Conservation (phyloP, 805 yeast genomes). For the Dipodascopsis uninucleata region DNA sequence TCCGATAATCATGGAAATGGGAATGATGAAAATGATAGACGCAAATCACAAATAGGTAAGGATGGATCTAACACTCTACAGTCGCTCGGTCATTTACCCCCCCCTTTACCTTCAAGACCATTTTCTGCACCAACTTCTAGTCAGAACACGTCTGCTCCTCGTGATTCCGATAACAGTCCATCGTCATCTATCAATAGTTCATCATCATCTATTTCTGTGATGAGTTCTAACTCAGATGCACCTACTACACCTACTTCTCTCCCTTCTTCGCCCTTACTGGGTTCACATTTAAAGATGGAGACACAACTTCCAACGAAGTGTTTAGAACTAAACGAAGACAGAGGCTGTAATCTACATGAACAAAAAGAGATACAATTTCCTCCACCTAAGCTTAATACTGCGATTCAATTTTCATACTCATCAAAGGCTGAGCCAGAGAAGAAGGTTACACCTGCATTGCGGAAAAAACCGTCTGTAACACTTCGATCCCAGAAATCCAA, state of each 20-base stretch:
- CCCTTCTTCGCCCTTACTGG: too few species aligned
- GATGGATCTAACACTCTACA: constrained; percentile 8
- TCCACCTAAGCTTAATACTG: neutral
- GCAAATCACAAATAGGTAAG: too few species aligned
- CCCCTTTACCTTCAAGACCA: constrained; percentile 24
- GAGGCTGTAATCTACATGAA: neutral
- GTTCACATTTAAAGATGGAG: too few species aligned
- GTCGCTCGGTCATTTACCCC: constrained; percentile 20
- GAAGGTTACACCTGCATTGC: constrained; percentile 8
- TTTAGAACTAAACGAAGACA: neutral
- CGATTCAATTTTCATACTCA: constrained; percentile 13
- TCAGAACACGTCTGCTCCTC: too few species aligned
- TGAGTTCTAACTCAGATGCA: too few species aligned
- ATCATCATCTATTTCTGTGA: too few species aligned
- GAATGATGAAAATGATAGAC: constrained; percentile 1
- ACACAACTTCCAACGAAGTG: neutral
- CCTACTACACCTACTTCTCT: too few species aligned
- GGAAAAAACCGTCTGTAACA: constrained; percentile 2
- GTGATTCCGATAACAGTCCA: too few species aligned
- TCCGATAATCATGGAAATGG: neutral
- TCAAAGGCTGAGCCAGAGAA: constrained; percentile 9
- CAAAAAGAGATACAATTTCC: neutral
- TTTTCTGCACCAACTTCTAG: constrained; percentile 2
- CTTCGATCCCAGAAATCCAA: too few species aligned
- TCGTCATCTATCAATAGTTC: constrained; percentile 2